Percentiles rank a stretch among this genome's conserved stretches.
Conservation (phyloP, 192 early-diverging fungal genomes). For the Thamnidium elegans region DNA sequence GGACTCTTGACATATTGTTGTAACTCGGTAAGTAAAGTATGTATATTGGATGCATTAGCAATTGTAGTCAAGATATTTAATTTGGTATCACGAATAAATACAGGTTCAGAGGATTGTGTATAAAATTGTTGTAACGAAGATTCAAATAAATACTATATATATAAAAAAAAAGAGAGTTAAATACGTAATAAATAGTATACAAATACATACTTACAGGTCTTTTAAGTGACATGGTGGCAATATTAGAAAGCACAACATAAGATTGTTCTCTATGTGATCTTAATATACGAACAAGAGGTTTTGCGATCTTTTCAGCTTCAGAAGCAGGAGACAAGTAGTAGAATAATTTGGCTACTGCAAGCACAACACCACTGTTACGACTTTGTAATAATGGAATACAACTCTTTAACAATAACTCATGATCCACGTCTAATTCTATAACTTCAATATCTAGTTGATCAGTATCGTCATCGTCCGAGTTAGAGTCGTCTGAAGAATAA, state of each 20-base stretch:
- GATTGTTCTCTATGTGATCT: constrained; percentile 72
- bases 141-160: constrained; percentile 57
- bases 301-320: constrained; percentile 56
- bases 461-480: constrained; percentile 10
- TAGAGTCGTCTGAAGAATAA: constrained; percentile 31
- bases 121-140: constrained; percentile 78
- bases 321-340: constrained; percentile 62
- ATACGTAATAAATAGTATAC: background rate
- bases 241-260: constrained; percentile 74
- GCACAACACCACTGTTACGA: constrained; percentile 80
- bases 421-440: constrained; percentile 74
- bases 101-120: constrained; percentile 72
- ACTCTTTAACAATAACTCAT: constrained; percentile 65
- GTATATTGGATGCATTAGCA: constrained; percentile 65
- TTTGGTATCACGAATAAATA: constrained; percentile 77
- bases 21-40: constrained; percentile 69
- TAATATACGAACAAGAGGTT: constrained; percentile 76
- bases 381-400: constrained; percentile 75
- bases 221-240: constrained; percentile 67
- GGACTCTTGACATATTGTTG: constrained; percentile 70
- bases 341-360: constrained; percentile 63
- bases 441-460: constrained; percentile 12
- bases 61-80: constrained; percentile 78
- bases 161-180: background rate
- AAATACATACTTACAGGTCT: constrained; percentile 45